These are phyloP conservation scores for Ceriops tagal DNA, from an alignment of 345 rosid species.

Conservation along the genomic window DNA sequence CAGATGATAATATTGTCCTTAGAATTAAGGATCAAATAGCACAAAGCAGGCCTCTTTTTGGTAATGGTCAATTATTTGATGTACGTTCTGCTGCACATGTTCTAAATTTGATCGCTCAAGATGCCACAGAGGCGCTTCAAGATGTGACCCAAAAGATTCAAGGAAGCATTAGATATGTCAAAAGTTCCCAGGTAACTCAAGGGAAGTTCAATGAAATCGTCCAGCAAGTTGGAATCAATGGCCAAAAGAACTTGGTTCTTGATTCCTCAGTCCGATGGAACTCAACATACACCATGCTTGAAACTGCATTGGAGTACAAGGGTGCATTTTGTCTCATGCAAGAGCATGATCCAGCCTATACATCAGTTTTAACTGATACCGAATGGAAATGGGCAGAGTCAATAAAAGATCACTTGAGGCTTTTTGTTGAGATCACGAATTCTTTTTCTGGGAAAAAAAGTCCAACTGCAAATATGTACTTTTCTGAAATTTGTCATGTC, in stretches of 20 bases:
- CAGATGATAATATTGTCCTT: slow-evolving; percentile 60
- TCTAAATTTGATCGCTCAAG: slow-evolving; percentile 57
- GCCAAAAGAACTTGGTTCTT: slow-evolving; percentile 51
- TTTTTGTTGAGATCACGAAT: slow-evolving; percentile 54
- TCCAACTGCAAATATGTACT: slow-evolving; percentile 82
- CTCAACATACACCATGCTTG: slow-evolving; percentile 78
- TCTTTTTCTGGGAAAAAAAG: slow-evolving; percentile 52
- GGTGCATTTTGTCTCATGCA: slow-evolving; percentile 56
- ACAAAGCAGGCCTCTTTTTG: slow-evolving; percentile 50
- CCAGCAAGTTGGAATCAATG: slow-evolving; percentile 57
- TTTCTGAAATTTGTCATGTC: slow-evolving; percentile 77
- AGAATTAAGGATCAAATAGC: slow-evolving; percentile 61
- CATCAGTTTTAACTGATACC: slow-evolving; percentile 50
- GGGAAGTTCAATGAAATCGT: slow-evolving; percentile 69
- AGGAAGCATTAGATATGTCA: slow-evolving; percentile 66
- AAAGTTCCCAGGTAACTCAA: slow-evolving; percentile 61
- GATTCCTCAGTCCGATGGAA: slow-evolving; percentile 64
- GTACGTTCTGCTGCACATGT: slow-evolving; percentile 69
- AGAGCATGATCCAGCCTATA: slow-evolving; percentile 54
- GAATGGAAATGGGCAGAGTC: slow-evolving; percentile 84
- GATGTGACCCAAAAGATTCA: slow-evolving; percentile 70
- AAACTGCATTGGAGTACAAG: slow-evolving; percentile 64
- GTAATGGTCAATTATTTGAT: slow-evolving; percentile 68
- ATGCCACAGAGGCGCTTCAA: slow-evolving; percentile 55
- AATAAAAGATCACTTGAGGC: slow-evolving; percentile 55